Evolutionary conservation across 2,329 filamentous ascomycete genomes (phyloP).

Genomic region (Cercospora sp.): DNA sequence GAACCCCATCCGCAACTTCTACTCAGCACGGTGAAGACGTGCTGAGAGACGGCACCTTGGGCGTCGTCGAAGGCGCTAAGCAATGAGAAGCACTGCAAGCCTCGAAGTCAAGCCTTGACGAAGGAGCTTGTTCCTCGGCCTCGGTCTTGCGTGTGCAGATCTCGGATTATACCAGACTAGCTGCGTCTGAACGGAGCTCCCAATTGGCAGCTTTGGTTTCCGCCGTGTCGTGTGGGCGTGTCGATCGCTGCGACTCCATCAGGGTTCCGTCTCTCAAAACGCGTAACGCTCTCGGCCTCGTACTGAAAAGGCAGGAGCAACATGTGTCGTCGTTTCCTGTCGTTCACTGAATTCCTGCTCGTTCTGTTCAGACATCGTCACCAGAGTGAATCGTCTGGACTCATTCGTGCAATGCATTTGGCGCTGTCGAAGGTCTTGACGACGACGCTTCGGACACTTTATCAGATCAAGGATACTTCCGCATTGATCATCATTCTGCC

Average conservation of each 20-base stretch:
- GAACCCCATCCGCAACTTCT: neutral
- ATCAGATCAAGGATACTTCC: neutral
- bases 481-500: constrained; percentile 1
- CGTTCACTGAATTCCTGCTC: neutral
- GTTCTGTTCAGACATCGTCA: neutral
- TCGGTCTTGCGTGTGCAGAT: neutral
- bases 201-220: neutral
- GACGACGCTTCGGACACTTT: neutral
- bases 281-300: neutral
- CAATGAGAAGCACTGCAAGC: constrained; percentile 6
- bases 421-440: neutral
- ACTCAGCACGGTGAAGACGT: neutral
- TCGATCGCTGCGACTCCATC: neutral
- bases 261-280: neutral
- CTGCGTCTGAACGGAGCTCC: neutral
- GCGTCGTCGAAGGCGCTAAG: neutral
- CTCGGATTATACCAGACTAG: constrained; percentile 6
- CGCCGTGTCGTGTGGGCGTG: neutral
- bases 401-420: neutral
- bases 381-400: neutral
- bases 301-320: neutral
- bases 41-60: neutral
- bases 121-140: neutral
- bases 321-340: neutral
- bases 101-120: neutral